A percentile compares a stretch with the other conserved stretches of the same genome.
phyloP scores from a whole-genome alignment of 176 grass and related monocot species.

The Bolboschoenus planiculmis region DNA sequence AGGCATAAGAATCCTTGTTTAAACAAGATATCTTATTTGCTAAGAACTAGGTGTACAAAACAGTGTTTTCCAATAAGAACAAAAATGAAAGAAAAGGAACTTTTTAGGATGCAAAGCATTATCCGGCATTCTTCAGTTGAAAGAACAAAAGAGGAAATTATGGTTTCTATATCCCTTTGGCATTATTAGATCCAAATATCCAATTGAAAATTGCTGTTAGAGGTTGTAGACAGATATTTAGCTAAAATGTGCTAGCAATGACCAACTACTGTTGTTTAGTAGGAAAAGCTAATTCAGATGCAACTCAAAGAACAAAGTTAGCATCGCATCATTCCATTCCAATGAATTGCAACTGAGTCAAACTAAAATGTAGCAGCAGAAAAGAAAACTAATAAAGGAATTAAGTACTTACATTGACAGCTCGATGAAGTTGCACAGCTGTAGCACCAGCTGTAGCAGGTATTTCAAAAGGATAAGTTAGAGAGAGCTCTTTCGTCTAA shows the following conservation, averaged over 20 bases:
- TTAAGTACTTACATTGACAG: slow-evolving; percentile 55
- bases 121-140: neutral
- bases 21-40: neutral
- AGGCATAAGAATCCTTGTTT: neutral
- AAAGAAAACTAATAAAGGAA: neutral
- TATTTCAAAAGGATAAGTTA: slow-evolving; percentile 11
- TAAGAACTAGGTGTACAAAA: neutral
- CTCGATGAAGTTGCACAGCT: slow-evolving; percentile 90
- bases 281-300: no score
- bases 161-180: neutral
- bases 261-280: neutral
- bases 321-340: neutral
- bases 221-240: neutral
- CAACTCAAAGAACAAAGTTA: neutral
- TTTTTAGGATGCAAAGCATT: neutral
- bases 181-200: neutral
- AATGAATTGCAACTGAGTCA: neutral
- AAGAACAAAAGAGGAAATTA: neutral
- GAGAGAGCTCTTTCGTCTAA: neutral
- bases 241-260: neutral
- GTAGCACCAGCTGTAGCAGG: slow-evolving; percentile 67
- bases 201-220: neutral
- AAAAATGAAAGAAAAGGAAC: neutral
- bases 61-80: slow-evolving; percentile 2
- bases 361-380: neutral